Evolutionary conservation across 2,329 filamentous ascomycete species (phyloP).

Genomic region (Raffaelea ambrosiae): DNA sequence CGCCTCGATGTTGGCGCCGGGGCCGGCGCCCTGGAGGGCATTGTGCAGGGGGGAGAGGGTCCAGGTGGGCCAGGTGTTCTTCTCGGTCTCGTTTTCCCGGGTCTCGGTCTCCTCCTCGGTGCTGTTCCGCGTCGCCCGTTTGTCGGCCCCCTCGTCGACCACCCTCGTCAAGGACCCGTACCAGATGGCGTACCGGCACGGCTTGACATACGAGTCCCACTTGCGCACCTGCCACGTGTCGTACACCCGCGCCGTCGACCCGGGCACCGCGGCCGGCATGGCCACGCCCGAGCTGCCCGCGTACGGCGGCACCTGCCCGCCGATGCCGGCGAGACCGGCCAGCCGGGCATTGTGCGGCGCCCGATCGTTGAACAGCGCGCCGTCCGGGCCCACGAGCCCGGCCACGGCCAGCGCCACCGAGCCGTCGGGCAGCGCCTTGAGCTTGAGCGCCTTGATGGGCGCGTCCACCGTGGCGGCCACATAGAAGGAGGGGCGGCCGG

Average conservation of each 20-base stretch:
- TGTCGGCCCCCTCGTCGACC: not conserved
- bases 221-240: slow-evolving; percentile 23
- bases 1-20: slow-evolving; percentile 19
- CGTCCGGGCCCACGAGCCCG: slow-evolving; percentile 22
- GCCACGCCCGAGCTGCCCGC: not conserved
- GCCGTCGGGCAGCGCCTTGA: slow-evolving; percentile 24
- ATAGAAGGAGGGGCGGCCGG: slow-evolving; percentile 12
- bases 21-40: slow-evolving; percentile 17
- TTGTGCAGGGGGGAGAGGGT: slow-evolving; percentile 23
- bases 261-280: slow-evolving; percentile 11
- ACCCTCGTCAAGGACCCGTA: slow-evolving; percentile 23
- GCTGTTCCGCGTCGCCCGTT: slow-evolving; percentile 10
- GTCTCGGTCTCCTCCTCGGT: not conserved
- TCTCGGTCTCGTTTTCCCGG: not conserved
- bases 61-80: slow-evolving; percentile 6
- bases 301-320: not conserved
- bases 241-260: slow-evolving; percentile 23
- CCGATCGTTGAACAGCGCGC: slow-evolving; percentile 23
- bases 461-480: slow-evolving; percentile 23
- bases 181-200: slow-evolving; percentile 27
- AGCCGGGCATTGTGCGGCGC: not conserved
- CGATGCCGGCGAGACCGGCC: too few relatives aligned
- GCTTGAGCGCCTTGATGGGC: slow-evolving; percentile 22
- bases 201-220: slow-evolving; percentile 23
- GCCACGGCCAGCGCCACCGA: slow-evolving; percentile 26